Conservation (phyloP, 2,329 filamentous ascomycete species). For the Fusarium newnesense region DNA sequence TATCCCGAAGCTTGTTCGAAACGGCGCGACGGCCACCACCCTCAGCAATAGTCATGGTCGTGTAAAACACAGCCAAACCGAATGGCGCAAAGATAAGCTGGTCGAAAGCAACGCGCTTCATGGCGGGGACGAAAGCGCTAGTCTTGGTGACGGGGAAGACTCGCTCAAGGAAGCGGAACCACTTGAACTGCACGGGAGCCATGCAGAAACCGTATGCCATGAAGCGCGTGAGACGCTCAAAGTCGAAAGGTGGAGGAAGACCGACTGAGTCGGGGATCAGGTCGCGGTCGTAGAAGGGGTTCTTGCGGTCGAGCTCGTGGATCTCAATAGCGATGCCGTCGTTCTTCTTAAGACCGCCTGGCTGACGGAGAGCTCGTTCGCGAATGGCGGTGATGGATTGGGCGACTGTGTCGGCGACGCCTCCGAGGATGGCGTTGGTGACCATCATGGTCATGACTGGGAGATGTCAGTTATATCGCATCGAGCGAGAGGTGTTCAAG, state of each 20-base stretch:
- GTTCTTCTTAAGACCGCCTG: constrained; percentile 67
- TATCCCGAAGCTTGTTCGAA: constrained; percentile 86
- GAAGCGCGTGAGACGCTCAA: constrained; percentile 92
- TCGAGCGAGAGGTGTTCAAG: neutral
- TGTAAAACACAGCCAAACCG: constrained; percentile 89
- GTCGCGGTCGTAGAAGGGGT: constrained; percentile 72
- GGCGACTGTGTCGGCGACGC: constrained; percentile 95
- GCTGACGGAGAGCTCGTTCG: constrained; percentile 71
- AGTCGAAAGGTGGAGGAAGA: constrained; percentile 88
- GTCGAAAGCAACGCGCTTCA: constrained; percentile 93
- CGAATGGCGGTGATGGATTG: constrained; percentile 90
- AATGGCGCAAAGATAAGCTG: constrained; percentile 93
- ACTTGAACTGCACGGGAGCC: constrained; percentile 94
- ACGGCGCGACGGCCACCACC: constrained; percentile 87
- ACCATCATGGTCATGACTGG: constrained; percentile 97
- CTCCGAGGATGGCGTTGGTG: constrained; percentile 94
- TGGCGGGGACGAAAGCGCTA: constrained; percentile 76
- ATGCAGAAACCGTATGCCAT: constrained; percentile 98
- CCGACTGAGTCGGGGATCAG: constrained; percentile 70
- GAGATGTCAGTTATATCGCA: constrained; percentile 4
- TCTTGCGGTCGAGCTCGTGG: constrained; percentile 85
- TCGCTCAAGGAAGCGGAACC: constrained; percentile 87
- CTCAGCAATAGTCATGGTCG: constrained; percentile 95
- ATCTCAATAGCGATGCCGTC: constrained; percentile 88
- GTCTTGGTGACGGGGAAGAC: constrained; percentile 87